A percentile compares a stretch with the other conserved stretches of the same genome.
phyloP scores from a whole-genome alignment of 2,329 filamentous ascomycete genomes.

The Zymoseptoria brevis region DNA sequence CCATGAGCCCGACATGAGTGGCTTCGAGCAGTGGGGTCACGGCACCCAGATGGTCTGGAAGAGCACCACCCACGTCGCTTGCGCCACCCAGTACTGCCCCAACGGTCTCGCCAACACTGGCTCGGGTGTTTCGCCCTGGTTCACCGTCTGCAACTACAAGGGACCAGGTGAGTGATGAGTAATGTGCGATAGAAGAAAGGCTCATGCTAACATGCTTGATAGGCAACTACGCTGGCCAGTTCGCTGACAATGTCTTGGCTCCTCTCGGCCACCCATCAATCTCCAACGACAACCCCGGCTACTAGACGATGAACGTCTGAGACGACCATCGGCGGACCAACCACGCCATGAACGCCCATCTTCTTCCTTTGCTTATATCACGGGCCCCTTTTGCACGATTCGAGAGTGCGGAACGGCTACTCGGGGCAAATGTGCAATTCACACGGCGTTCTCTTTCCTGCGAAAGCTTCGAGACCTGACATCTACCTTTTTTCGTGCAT shows the following conservation, averaged over 20 bases:
- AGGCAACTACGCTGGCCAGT: constrained; percentile 51
- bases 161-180: constrained; percentile 53
- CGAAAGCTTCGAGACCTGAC: not conserved
- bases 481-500: not conserved
- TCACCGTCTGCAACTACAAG: constrained; percentile 84
- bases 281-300: not conserved
- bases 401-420: not conserved
- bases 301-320: not conserved
- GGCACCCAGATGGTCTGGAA: constrained; percentile 71
- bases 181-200: not conserved
- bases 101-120: constrained; percentile 44
- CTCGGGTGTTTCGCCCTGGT: constrained; percentile 46
- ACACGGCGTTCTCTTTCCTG: not conserved
- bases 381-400: not conserved
- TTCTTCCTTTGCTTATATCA: not conserved
- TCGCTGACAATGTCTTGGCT: constrained; percentile 44
- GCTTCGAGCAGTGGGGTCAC: constrained; percentile 64
- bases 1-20: constrained; percentile 50
- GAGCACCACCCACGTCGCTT: constrained; percentile 54
- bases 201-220: not conserved
- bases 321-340: constrained; percentile 1
- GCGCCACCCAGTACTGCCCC: constrained; percentile 50
- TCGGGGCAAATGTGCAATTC: not conserved
- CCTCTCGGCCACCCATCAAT: constrained; percentile 30
- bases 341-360: not conserved